Conservation (phyloP, 2,329 filamentous ascomycete genomes). For the Monilinia aucupariae region DNA sequence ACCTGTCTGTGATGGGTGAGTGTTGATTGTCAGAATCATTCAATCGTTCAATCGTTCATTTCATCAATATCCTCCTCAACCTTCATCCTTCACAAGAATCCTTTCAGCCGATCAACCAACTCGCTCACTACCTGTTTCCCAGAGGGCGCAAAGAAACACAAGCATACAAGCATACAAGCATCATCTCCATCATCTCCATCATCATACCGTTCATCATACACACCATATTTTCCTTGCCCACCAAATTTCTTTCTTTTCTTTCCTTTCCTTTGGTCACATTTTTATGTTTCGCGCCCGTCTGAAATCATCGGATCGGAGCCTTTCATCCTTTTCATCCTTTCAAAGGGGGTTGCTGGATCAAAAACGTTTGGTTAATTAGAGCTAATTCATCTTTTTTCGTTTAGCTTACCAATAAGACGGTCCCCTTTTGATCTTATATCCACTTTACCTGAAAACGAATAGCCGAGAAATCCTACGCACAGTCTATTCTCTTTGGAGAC, state of each 20-base stretch:
- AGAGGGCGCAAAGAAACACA: constrained; percentile 2
- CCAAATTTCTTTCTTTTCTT: not conserved
- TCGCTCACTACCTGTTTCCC: not conserved
- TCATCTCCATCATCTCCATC: no score
- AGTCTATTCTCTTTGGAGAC: not conserved
- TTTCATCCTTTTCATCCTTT: not conserved
- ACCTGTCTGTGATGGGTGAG: not conserved
- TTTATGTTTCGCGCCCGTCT: not conserved
- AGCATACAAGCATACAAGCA: no score
- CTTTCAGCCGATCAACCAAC: not conserved
- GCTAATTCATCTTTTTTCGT: constrained; percentile 32
- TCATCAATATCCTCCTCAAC: not conserved
- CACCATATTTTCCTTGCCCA: not conserved
- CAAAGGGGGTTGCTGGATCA: not conserved
- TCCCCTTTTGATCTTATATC: constrained; percentile 7
- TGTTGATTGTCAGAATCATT: not conserved
- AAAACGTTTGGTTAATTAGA: not conserved
- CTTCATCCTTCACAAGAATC: not conserved
- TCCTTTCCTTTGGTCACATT: not conserved
- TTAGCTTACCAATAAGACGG: constrained; percentile 28
- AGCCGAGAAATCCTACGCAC: not conserved
- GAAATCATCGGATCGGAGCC: constrained; percentile 1
- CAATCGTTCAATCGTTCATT: no score
- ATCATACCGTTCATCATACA: no score
- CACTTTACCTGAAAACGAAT: constrained; percentile 11